phyloP scores from a whole-genome alignment of 78 protist genomes.

The Cavenderia fasciculata region DNA sequence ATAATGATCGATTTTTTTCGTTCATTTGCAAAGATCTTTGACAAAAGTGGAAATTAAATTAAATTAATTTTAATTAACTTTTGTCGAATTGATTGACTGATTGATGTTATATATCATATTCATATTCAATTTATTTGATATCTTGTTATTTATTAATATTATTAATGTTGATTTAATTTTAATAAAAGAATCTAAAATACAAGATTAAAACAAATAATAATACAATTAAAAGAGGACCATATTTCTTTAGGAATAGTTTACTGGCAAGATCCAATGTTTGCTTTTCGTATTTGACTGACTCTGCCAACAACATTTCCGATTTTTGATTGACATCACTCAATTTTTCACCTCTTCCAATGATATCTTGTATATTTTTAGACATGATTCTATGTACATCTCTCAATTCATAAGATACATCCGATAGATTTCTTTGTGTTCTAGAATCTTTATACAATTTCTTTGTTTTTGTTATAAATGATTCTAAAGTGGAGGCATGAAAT shows the following conservation, averaged over 20 bases:
- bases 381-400: slow-evolving; percentile 86
- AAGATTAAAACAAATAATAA: slow-evolving; percentile 2
- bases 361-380: slow-evolving; percentile 88
- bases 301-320: slow-evolving; percentile 45
- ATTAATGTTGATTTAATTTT: background rate
- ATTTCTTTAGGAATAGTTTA: slow-evolving; percentile 33
- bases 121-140: too few species aligned
- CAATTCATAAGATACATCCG: slow-evolving; percentile 76
- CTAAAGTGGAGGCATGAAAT: slow-evolving; percentile 16
- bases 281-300: slow-evolving; percentile 62
- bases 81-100: too few species aligned
- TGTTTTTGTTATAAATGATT: slow-evolving; percentile 82
- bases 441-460: slow-evolving; percentile 82
- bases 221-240: background rate
- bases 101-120: too few species aligned
- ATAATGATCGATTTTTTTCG: too few species aligned
- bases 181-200: slow-evolving; percentile 13
- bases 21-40: too few species aligned
- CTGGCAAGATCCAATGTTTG: slow-evolving; percentile 42
- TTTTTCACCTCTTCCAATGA: slow-evolving; percentile 88
- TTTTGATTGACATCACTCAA: slow-evolving; percentile 71
- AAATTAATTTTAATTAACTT: too few species aligned
- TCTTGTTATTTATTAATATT: background rate
- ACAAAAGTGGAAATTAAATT: too few species aligned
- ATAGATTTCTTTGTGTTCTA: slow-evolving; percentile 78